These are phyloP conservation scores for Phytophthora rubi DNA, from an alignment of 352 stramenopile species.

Conservation along the genomic window DNA sequence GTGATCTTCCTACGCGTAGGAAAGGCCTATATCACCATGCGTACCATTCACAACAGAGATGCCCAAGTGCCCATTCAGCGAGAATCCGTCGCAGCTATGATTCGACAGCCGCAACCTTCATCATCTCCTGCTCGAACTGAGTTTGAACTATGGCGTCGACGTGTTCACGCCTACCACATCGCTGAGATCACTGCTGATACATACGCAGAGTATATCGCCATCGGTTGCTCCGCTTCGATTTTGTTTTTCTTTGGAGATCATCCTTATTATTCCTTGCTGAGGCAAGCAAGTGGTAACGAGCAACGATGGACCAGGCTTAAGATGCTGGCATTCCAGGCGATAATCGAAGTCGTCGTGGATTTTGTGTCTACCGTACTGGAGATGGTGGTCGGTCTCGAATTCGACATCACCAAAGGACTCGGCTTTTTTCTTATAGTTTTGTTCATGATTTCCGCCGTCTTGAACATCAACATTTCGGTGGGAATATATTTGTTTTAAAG, in stretches of 20 bases:
- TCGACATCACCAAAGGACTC: slow-evolving; percentile 8
- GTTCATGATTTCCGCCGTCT: neutral
- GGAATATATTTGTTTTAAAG: slow-evolving; percentile 28
- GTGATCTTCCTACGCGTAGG: slow-evolving; percentile 36
- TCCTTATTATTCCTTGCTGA: slow-evolving; percentile 33
- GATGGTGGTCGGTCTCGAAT: slow-evolving; percentile 26
- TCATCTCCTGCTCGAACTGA: slow-evolving; percentile 5
- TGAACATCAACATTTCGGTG: slow-evolving; percentile 40
- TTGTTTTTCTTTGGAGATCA: slow-evolving; percentile 41
- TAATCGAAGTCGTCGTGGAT: slow-evolving; percentile 29
- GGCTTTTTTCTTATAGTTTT: slow-evolving; percentile 2
- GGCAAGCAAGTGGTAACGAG: neutral
- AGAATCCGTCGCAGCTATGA: neutral
- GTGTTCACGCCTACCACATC: slow-evolving; percentile 20
- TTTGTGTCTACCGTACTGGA: slow-evolving; percentile 32
- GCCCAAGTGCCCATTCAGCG: neutral
- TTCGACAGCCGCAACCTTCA: neutral
- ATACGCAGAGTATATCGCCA: slow-evolving; percentile 50
- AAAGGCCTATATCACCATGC: slow-evolving; percentile 30
- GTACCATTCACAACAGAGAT: slow-evolving; percentile 21
- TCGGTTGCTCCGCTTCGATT: slow-evolving; percentile 40
- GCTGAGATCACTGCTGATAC: slow-evolving; percentile 38
- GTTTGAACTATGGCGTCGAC: slow-evolving; percentile 22
- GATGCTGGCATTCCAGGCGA: slow-evolving; percentile 23
- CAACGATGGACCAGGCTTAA: slow-evolving; percentile 3